Conservation (phyloP, 371 early-diverging fungal species). For the Lichtheimia ramosa region DNA sequence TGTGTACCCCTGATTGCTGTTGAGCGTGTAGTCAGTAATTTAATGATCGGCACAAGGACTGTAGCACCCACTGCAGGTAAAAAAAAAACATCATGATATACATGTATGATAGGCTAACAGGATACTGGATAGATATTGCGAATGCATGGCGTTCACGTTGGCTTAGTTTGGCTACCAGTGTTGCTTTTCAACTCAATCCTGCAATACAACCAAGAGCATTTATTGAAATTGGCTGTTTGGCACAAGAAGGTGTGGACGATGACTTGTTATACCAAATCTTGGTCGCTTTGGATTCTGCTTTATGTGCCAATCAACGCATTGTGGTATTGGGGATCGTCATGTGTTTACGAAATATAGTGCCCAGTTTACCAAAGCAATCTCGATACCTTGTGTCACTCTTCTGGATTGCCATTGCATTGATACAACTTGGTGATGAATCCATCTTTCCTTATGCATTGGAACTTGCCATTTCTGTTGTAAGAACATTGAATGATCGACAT, state of each 20-base stretch:
- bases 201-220: conserved; percentile 92
- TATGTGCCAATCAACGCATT: conserved; percentile 71
- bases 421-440: conserved; percentile 80
- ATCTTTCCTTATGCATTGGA: conserved; percentile 70
- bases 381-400: conserved; percentile 79
- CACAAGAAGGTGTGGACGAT: conserved; percentile 81
- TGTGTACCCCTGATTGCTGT: conserved; percentile 67
- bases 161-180: conserved; percentile 86
- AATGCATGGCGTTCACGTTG: conserved; percentile 85
- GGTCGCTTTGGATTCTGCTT: conserved; percentile 76
- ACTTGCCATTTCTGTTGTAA: conserved; percentile 68
- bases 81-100: not conserved
- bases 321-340: conserved; percentile 68
- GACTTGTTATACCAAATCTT: conserved; percentile 86
- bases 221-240: conserved; percentile 83
- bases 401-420: conserved; percentile 83
- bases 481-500: conserved; percentile 57
- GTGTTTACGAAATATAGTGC: conserved; percentile 81
- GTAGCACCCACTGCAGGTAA: conserved; percentile 64
- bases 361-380: conserved; percentile 70
- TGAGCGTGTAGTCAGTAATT: conserved; percentile 61
- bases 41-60: conserved; percentile 73
- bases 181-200: conserved; percentile 89
- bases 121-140: conserved; percentile 54
- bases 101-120: no score